These are phyloP conservation scores for Calonectria montana DNA, from an alignment of 2,329 filamentous ascomycete genomes.

Conservation along the genomic window DNA sequence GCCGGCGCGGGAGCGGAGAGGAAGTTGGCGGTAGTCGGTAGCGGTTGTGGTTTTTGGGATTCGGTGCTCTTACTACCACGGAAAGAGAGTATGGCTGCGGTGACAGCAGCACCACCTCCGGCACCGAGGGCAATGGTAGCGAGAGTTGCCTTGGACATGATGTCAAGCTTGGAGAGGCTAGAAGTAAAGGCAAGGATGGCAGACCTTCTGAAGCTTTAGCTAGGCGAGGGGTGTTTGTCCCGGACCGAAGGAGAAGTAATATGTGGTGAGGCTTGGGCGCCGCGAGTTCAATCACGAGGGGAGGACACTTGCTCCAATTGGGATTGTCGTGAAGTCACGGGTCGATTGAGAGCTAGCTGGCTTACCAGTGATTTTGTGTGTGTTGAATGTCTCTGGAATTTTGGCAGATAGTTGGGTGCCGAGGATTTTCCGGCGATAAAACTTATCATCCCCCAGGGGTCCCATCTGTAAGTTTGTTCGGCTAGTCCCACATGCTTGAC, in stretches of 20 bases:
- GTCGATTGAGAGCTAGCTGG: neutral
- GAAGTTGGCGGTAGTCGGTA: constrained; percentile 43
- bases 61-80: constrained; percentile 61
- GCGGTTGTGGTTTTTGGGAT: constrained; percentile 46
- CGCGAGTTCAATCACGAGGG: constrained; percentile 5
- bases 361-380: neutral
- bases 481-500: constrained; percentile 16
- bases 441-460: constrained; percentile 15
- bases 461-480: neutral
- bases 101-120: constrained; percentile 80
- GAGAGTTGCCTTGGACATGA: constrained; percentile 83
- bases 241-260: neutral
- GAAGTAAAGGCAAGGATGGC: neutral
- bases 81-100: constrained; percentile 74
- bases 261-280: neutral
- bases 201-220: neutral
- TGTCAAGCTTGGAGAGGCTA: constrained; percentile 37
- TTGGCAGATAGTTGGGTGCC: neutral
- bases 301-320: constrained; percentile 14
- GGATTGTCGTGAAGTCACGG: constrained; percentile 8
- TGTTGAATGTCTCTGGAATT: neutral
- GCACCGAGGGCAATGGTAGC: constrained; percentile 82
- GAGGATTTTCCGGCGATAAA: constrained; percentile 20
- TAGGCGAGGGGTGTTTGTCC: neutral
- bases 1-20: constrained; percentile 43